Evolutionary conservation across 345 rosid genomes (phyloP).

Genomic region (Citrus glauca): DNA sequence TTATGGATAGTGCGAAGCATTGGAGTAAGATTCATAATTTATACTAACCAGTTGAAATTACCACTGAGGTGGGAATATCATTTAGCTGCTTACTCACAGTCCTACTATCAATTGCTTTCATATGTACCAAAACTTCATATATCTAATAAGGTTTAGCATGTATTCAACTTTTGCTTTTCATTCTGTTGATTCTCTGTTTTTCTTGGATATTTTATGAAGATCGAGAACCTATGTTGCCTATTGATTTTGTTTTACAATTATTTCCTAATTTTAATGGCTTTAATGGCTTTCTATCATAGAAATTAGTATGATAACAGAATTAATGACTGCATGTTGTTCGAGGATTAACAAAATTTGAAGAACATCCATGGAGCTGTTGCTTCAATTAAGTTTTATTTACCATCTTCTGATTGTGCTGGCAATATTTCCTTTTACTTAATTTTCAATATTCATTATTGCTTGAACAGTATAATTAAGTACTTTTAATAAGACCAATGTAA

Average conservation of each 20-base stretch:
- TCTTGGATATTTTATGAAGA: neutral
- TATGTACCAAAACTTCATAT: neutral
- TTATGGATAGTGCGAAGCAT: conserved; percentile 86
- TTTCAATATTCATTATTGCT: neutral
- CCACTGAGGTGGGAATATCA: neutral
- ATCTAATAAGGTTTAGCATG: neutral
- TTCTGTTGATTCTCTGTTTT: neutral
- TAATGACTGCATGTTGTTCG: neutral
- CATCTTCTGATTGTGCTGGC: neutral
- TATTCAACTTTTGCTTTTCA: neutral
- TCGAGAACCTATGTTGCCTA: neutral
- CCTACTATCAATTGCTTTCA: neutral
- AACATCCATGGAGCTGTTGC: neutral
- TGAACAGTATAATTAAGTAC: neutral
- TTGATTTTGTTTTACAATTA: neutral
- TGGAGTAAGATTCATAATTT: conserved; percentile 54
- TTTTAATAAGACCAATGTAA: neutral
- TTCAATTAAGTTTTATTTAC: neutral
- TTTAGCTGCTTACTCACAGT: neutral
- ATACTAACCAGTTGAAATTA: neutral
- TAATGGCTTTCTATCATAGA: neutral
- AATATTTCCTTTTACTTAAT: neutral
- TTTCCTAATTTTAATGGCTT: neutral
- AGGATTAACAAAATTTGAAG: neutral
- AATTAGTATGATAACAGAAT: neutral